Percentiles rank a stretch among this genome's conserved stretches.
Conservation (phyloP, 2,329 filamentous ascomycete genomes). For the Penicillium verrucosum region DNA sequence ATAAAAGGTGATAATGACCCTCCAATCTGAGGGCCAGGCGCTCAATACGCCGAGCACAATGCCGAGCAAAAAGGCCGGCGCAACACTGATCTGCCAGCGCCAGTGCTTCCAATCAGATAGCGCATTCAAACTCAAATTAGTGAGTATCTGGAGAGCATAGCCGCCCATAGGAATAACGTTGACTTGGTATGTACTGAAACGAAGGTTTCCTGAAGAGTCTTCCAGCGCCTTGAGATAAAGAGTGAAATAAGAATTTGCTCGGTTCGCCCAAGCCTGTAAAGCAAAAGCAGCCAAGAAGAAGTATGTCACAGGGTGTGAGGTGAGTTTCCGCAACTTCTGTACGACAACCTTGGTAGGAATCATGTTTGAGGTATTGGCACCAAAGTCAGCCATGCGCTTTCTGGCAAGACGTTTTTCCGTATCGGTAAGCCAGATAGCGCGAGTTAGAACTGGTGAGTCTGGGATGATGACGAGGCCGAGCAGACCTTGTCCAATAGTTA, state of each 20-base stretch:
- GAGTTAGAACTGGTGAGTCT: conserved; percentile 17
- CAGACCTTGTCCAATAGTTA: conserved; percentile 17
- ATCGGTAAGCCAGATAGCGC: conserved; percentile 17
- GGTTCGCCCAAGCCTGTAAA: conserved; percentile 17
- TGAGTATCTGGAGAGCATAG: conserved; percentile 18
- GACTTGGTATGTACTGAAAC: conserved; percentile 18
- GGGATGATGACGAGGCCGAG: conserved; percentile 19
- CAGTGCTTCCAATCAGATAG: conserved; percentile 21
- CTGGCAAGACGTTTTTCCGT: conserved; percentile 11
- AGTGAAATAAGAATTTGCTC: conserved; percentile 19
- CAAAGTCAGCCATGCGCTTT: conserved; percentile 16
- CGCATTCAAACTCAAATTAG: conserved; percentile 15
- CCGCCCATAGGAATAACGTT: conserved; percentile 22
- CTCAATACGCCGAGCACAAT: conserved; percentile 4
- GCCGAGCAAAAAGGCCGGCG: conserved; percentile 9
- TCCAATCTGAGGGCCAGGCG: conserved; percentile 7
- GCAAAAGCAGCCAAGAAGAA: conserved; percentile 16
- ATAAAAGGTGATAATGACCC: conserved; percentile 16
- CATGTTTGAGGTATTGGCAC: conserved; percentile 15
- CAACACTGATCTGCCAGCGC: conserved; percentile 16
- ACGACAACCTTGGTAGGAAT: conserved; percentile 10
- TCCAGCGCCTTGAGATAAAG: conserved; percentile 17
- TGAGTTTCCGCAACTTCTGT: conserved; percentile 6
- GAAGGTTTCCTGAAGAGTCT: conserved; percentile 2
- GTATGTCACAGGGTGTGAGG: conserved; percentile 10